Conservation (phyloP, 345 rosid species). For the Triadica sebifera region DNA sequence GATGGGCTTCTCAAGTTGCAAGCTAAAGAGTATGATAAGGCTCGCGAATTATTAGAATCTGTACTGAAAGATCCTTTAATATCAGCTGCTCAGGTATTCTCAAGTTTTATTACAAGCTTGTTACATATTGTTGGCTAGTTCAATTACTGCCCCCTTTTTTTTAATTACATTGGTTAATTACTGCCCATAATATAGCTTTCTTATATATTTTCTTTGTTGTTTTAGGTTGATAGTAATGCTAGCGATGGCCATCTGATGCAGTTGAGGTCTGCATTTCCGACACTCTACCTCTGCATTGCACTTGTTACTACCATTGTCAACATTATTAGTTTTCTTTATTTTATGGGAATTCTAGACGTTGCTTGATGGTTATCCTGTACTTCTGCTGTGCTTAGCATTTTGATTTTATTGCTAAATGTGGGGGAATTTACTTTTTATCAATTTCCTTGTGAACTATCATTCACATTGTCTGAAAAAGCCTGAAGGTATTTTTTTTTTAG, state of each 20-base stretch:
- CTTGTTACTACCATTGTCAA: background rate
- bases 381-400: background rate
- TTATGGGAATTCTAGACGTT: background rate
- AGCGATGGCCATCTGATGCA: slow-evolving; percentile 79
- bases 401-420: background rate
- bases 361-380: background rate
- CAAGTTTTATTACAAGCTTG: background rate
- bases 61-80: slow-evolving; percentile 82
- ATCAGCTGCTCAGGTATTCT: slow-evolving; percentile 62
- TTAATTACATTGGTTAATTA: too few species aligned
- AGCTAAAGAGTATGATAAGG: slow-evolving; percentile 80
- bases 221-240: slow-evolving; percentile 62
- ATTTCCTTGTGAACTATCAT: background rate
- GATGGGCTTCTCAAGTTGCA: slow-evolving; percentile 90
- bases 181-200: background rate
- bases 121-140: background rate
- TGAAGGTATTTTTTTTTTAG: background rate
- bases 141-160: background rate
- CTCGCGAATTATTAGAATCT: slow-evolving; percentile 69
- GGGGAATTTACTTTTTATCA: background rate
- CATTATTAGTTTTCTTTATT: background rate
- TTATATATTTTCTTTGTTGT: background rate
- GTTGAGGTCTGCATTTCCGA: slow-evolving; percentile 58
- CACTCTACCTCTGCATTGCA: background rate
- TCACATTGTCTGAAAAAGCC: background rate